Conservation (phyloP, 2,329 filamentous ascomycete genomes). For the Colletotrichum sp. region DNA sequence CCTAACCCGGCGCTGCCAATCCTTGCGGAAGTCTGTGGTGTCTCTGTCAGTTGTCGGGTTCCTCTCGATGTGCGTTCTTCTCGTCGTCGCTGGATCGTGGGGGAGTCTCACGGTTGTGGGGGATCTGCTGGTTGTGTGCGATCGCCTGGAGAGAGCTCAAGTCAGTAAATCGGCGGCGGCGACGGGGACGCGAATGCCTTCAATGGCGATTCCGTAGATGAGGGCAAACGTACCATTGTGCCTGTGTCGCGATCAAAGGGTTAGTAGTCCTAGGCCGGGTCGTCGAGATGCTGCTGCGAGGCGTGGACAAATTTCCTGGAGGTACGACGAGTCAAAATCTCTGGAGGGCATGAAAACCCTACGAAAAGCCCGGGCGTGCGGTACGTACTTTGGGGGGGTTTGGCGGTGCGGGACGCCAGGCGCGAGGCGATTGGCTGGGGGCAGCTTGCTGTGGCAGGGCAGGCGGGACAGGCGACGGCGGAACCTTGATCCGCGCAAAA, state of each 20-base stretch:
- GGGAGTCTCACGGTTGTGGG: slow-evolving; percentile 82
- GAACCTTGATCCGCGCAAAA: slow-evolving; percentile 6
- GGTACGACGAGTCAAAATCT: slow-evolving; percentile 39
- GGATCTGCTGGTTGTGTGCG: slow-evolving; percentile 99
- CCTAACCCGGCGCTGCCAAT: slow-evolving; percentile 99
- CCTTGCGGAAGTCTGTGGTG: slow-evolving; percentile 91
- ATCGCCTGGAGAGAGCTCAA: slow-evolving; percentile 63
- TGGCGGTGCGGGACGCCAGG: neutral
- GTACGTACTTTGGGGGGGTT: slow-evolving; percentile 11
- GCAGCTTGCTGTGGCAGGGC: neutral
- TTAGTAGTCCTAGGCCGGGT: slow-evolving; percentile 24
- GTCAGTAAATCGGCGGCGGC: neutral
- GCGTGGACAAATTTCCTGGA: slow-evolving; percentile 31
- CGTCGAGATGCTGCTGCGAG: slow-evolving; percentile 20
- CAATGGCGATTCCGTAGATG: neutral
- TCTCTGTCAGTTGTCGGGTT: slow-evolving; percentile 42
- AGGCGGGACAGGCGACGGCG: slow-evolving; percentile 7
- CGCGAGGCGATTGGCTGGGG: neutral
- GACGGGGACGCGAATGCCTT: neutral
- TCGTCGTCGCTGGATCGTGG: slow-evolving; percentile 14
- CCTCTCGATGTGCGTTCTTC: slow-evolving; percentile 21
- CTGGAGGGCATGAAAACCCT: slow-evolving; percentile 49
- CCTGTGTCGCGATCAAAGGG: slow-evolving; percentile 54
- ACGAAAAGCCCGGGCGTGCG: slow-evolving; percentile 24
- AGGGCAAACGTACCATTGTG: slow-evolving; percentile 53